Percentiles rank a stretch among this genome's conserved stretches.
These are phyloP conservation scores for Condylostoma magnum DNA, from an alignment of 169 alveolate genomes.

Conservation along the genomic window DNA sequence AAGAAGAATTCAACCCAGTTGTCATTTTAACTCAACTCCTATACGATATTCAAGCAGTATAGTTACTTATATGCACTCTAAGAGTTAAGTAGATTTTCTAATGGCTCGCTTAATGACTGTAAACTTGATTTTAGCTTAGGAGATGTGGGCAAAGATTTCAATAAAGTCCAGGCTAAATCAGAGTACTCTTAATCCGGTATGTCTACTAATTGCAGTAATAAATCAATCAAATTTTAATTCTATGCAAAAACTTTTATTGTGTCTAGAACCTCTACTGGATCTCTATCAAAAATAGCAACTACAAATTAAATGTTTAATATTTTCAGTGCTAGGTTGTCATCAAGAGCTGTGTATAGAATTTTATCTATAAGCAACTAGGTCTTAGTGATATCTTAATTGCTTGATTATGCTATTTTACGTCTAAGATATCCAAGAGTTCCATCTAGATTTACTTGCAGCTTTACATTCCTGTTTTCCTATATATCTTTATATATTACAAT, in stretches of 20 bases:
- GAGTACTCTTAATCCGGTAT: not conserved
- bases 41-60: not conserved
- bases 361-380: not conserved
- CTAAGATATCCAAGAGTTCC: slow-evolving; percentile 7
- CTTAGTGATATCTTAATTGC: not conserved
- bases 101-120: not conserved
- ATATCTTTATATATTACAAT: no score
- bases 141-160: not conserved
- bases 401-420: not conserved
- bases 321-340: slow-evolving; percentile 4
- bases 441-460: not conserved
- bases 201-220: not conserved
- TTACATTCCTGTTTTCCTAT: slow-evolving; percentile 4
- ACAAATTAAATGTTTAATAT: not conserved
- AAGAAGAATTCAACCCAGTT: not conserved
- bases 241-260: not conserved
- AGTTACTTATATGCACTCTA: not conserved
- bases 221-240: not conserved
- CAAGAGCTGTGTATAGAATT: not conserved
- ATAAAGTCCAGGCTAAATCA: not conserved
- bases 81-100: not conserved
- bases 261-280: not conserved
- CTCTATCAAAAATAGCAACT: not conserved
- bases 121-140: not conserved
- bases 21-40: not conserved